Evolutionary conservation across 805 yeast species (phyloP).

Genomic region (Nakazawaea wyomingensis): DNA sequence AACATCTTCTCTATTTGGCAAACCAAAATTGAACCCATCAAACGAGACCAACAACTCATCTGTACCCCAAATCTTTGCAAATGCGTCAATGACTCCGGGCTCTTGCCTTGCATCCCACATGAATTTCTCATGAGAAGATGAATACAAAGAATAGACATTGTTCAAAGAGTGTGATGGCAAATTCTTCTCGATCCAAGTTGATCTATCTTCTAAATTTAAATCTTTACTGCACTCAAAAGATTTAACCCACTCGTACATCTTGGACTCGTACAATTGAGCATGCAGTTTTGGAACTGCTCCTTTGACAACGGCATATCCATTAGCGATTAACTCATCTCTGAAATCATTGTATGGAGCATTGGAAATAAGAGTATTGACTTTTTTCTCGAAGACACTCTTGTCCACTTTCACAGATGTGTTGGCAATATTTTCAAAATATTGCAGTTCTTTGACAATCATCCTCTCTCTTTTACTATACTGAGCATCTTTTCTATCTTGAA

Average conservation of each 20-base stretch:
- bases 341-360: constrained; percentile 21
- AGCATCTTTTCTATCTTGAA: constrained; percentile 1
- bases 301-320: constrained; percentile 30
- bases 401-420: constrained; percentile 10
- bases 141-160: constrained; percentile 18
- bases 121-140: constrained; percentile 26
- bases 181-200: constrained; percentile 25
- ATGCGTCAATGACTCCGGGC: constrained; percentile 22
- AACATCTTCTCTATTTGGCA: constrained; percentile 22
- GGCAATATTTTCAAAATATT: constrained; percentile 2
- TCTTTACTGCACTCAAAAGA: constrained; percentile 15
- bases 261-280: constrained; percentile 20
- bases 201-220: constrained; percentile 21
- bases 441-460: neutral
- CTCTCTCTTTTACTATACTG: constrained; percentile 6
- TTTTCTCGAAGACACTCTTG: neutral
- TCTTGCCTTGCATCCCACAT: constrained; percentile 30
- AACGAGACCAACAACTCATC: constrained; percentile 29
- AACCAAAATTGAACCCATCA: constrained; percentile 26
- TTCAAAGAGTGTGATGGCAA: constrained; percentile 21
- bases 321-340: constrained; percentile 24
- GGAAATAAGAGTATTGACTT: neutral
- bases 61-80: constrained; percentile 27
- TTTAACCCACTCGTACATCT: constrained; percentile 21
- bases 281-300: constrained; percentile 22